Conservation (phyloP, 2,329 filamentous ascomycete species). For the Aspergillus neoniger region DNA sequence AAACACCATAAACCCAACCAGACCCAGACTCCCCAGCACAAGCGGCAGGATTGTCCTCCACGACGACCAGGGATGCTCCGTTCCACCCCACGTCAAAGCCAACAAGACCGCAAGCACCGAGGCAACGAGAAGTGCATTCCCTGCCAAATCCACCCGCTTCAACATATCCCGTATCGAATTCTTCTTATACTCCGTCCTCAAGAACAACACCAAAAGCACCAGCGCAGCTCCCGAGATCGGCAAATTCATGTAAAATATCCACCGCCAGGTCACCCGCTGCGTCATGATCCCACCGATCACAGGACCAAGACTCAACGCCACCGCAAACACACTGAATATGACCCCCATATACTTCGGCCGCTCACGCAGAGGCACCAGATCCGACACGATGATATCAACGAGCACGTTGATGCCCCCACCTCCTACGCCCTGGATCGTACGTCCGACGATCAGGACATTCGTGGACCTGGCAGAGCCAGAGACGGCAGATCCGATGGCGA, state of each 20-base stretch:
- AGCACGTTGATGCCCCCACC: conserved; percentile 47
- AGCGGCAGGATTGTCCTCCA: no score
- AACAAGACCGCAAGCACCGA: no score
- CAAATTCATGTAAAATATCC: neutral
- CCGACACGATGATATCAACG: conserved; percentile 49
- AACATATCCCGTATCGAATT: no score
- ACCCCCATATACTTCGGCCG: conserved; percentile 31
- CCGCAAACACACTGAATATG: conserved; percentile 21
- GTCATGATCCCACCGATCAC: conserved; percentile 38
- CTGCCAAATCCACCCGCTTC: no score
- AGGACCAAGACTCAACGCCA: conserved; percentile 53
- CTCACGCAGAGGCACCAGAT: conserved; percentile 47
- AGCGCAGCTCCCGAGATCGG: no score
- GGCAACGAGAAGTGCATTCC: no score
- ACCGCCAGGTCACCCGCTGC: conserved; percentile 22
- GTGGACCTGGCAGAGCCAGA: conserved; percentile 50
- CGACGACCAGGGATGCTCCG: no score
- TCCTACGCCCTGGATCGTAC: conserved; percentile 57
- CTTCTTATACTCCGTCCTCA: neutral
- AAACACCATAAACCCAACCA: no score
- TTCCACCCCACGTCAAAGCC: no score
- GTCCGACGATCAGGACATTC: conserved; percentile 56
- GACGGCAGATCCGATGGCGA: conserved; percentile 56
- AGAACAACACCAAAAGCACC: neutral
- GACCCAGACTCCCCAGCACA: no score